Evolutionary conservation across 129 eudicot species (phyloP).

Genomic region (Helianthus tuberosus): DNA sequence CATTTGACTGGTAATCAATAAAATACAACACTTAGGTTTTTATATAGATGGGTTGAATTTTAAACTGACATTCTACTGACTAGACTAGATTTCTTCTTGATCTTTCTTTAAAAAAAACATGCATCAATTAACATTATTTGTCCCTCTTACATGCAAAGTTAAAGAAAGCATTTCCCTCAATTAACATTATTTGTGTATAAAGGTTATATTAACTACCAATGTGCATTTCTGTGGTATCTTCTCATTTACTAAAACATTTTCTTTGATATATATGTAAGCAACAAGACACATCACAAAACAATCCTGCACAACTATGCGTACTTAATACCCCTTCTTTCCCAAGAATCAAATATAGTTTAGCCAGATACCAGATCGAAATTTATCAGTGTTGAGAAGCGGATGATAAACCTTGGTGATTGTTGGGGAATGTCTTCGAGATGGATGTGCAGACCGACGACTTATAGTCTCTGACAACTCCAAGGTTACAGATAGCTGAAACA

Average conservation of each 20-base stretch:
- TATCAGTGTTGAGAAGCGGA: conserved; percentile 19
- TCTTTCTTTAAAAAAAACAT: too few species aligned
- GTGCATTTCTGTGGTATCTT: conserved; percentile 1
- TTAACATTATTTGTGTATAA: not conserved
- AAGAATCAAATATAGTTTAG: not conserved
- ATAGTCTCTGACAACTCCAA: conserved; percentile 92
- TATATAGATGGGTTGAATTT: too few species aligned
- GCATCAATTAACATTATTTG: too few species aligned
- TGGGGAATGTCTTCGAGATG: conserved; percentile 90
- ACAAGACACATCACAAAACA: not conserved
- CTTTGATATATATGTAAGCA: too few species aligned
- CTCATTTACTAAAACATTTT: not conserved
- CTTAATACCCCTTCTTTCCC: not conserved
- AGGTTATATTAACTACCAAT: conserved; percentile 8
- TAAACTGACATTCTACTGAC: too few species aligned
- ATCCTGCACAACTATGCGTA: not conserved
- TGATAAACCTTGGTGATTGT: conserved; percentile 80
- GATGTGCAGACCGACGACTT: conserved; percentile 78
- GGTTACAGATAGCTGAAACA: conserved; percentile 78
- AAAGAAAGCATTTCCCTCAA: too few species aligned
- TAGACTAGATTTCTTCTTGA: too few species aligned
- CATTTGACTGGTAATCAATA: too few species aligned
- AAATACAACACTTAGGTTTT: too few species aligned
- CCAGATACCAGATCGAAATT: conserved; percentile 3
- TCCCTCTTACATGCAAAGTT: too few species aligned